Base-by-base conservation (phyloP, 306 rosid genomes). In the Trifolium pratense region DNA sequence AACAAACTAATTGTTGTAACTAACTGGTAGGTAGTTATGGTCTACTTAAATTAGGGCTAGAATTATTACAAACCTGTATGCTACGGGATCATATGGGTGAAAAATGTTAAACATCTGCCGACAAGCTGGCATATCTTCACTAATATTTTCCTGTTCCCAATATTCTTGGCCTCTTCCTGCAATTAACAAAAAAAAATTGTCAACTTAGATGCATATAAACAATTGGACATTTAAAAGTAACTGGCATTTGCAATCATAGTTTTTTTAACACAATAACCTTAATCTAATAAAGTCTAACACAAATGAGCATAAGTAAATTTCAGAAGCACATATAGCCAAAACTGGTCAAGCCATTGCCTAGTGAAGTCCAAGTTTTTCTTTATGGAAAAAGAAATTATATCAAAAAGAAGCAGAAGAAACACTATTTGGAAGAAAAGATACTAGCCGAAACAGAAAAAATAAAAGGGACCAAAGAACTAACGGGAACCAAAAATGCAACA, bases 81-180 rank as follows among this genome's bases (percentile, higher is more conserved):
- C 99, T 65, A 95, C 99, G 14, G 99, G 99, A 83, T 95, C 99
- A 78, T 70, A 95, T 36, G 99, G 99, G 73, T 95, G 99, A 88
- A 95, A 95, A 82, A 95, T 90, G 86, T 95, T 95, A 79, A 95
- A 86, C 93, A 95, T 84, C 81, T 88, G 97, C 61, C 88, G 88
- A 80, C 96, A 90, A 48, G 97, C 91, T 39, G 99, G 99, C 93
- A 91, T 88, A 86, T 91, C 97, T 81, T 95, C 99, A 40, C 18
- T 84, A 42, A 88, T 90, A 74, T 86, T 91, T 82, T 84, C 93
- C 83, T 87, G 93, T 57, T 73, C 95, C 99, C 99, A 95, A 59
- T 95, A 95, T 32, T 84, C 90, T 81, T 88, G 83, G 67, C 99
- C 97, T 82, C 83, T 90, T 29, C 97, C 99, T 94, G 84, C 49